Conservation (phyloP, 1,139 yeast genomes). For the Candida smagusa region DNA sequence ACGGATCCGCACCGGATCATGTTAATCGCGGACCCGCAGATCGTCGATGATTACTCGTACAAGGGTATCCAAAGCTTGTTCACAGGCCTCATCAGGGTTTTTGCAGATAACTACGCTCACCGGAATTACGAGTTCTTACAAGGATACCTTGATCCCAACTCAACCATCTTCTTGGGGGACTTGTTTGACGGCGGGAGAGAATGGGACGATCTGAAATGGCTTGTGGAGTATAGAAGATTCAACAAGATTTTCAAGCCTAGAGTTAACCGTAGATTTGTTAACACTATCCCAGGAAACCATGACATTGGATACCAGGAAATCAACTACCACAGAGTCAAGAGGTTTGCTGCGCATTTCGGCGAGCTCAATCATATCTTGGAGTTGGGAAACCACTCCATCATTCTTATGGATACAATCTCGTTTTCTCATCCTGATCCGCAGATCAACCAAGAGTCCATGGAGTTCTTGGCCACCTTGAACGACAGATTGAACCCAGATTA, state of each 20-base stretch:
- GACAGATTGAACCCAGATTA: constrained; percentile 23
- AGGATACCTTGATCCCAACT: constrained; percentile 62
- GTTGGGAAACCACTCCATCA: constrained; percentile 73
- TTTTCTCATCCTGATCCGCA: constrained; percentile 45
- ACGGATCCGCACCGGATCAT: constrained; percentile 58
- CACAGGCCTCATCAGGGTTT: constrained; percentile 43
- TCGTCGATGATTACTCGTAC: constrained; percentile 76
- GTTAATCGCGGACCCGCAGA: constrained; percentile 87
- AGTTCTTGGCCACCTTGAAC: constrained; percentile 24
- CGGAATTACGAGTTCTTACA: constrained; percentile 71
- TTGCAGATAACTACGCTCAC: constrained; percentile 74
- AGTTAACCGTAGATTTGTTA: constrained; percentile 46
- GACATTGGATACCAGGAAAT: constrained; percentile 87
- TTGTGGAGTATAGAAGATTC: constrained; percentile 68
- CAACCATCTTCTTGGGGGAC: constrained; percentile 82
- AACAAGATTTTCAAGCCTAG: constrained; percentile 55
- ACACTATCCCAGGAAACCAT: constrained; percentile 87
- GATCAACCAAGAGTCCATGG: constrained; percentile 21
- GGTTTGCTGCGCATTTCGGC: constrained; percentile 77
- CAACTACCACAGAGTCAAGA: constrained; percentile 48
- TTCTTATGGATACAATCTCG: constrained; percentile 79
- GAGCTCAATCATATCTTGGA: constrained; percentile 53
- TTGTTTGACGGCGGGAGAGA: constrained; percentile 93
- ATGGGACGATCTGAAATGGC: constrained; percentile 68
- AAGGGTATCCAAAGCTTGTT: constrained; percentile 50